Base-by-base conservation (phyloP, 192 early-diverging fungal genomes). In the Kappamyces sp. region DNA sequence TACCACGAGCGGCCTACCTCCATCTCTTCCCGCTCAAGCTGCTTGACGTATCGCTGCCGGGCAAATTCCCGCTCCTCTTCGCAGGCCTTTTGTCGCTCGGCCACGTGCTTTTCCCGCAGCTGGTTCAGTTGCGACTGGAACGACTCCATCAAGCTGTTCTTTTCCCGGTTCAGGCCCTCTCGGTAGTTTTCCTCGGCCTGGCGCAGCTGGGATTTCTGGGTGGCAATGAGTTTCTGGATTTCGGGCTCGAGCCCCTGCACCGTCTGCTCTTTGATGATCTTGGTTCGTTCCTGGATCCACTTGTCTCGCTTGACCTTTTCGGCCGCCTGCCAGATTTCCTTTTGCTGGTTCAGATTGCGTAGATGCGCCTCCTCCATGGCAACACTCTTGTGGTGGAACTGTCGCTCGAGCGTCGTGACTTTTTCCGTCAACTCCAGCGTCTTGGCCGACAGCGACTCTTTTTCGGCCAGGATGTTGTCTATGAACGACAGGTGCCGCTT, bases 221-320 rank as follows among this genome's bases (percentile, higher is more conserved):
- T 73, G 7, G 79, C 61, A 50, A 83, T 61, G 68, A 83, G 73
- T 22, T 74, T 37, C 47, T 83, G 80, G 37, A 83, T 83, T 51
- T 83, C 79, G 1, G 80, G 80, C 60, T 83, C 80, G 4, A 83
- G 54, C 29, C 79, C 79, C 59, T 80, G 74, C 37, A 83, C 66
- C 0, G 80, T 83, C 60, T 75, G 72, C 29, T 83, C 80, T 52
- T 83, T 83, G 47, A 83, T 83, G 5, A 60, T 42, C 52, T 83
- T 82, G 6, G 75, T 77, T 47, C 76, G 79, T 39, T 78, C 79
- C 41, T 74, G 66, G n/a, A 81, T 81, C 80, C 79, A 82, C 49
- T 83, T 83, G 29, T 82, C 80, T 5, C 80, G 65, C 42, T 75
- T 83, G 36, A 83, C 54, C 49, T 83, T 83, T 42, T 83, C 80